phyloP scores from a whole-genome alignment of 495 filamentous ascomycete genomes.

The Alectoria sarmentosa region DNA sequence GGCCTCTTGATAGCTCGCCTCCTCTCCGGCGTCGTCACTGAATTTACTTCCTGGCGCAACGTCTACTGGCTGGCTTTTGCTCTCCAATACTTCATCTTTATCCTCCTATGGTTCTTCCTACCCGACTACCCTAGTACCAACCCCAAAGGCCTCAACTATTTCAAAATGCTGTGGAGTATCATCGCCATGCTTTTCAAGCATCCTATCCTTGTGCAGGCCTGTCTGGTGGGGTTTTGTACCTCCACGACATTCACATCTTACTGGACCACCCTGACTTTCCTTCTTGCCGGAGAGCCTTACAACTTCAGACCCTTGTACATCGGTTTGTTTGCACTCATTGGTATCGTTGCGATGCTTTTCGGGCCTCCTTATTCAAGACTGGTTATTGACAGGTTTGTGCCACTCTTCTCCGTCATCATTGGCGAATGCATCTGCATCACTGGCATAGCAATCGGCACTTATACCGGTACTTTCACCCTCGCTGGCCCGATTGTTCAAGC shows the following conservation, averaged over 20 bases:
- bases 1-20: conserved; percentile 72
- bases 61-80: conserved; percentile 77
- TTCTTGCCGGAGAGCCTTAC: conserved; percentile 63
- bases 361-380: conserved; percentile 62
- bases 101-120: conserved; percentile 63
- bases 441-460: conserved; percentile 65
- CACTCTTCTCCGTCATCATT: conserved; percentile 59
- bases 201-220: conserved; percentile 63
- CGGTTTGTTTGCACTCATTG: conserved; percentile 73
- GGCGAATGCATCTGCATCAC: conserved; percentile 49
- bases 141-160: conserved; percentile 55
- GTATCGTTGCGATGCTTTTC: conserved; percentile 57
- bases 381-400: conserved; percentile 62
- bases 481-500: conserved; percentile 73
- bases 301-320: conserved; percentile 58
- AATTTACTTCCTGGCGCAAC: conserved; percentile 63
- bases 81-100: conserved; percentile 62
- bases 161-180: conserved; percentile 59
- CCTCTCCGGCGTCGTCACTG: conserved; percentile 66
- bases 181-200: conserved; percentile 50
- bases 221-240: conserved; percentile 49
- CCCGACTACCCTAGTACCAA: conserved; percentile 76
- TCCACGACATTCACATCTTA: conserved; percentile 57
- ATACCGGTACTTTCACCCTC: conserved; percentile 54
- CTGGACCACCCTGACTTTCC: conserved; percentile 82